Base-by-base conservation (phyloP, 2,329 filamentous ascomycete species). In the Dothistroma septosporum region DNA sequence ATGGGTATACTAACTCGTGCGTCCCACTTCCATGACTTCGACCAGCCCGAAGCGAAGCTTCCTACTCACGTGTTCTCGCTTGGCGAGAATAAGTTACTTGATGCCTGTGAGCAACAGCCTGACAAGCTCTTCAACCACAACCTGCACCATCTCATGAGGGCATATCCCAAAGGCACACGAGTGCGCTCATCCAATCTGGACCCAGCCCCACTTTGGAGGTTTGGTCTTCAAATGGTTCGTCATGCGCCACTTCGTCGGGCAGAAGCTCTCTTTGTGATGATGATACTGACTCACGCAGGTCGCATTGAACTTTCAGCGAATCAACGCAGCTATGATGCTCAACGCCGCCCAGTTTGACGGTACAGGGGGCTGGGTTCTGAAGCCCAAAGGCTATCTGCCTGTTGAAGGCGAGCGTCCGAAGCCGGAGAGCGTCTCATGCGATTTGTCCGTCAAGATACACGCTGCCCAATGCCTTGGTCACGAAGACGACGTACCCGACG, bases 281-380 rank as follows among this genome's bases (percentile, higher is more conserved):
- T 55, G 32, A 58, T n/a, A 16, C 41, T 44, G 31, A 32, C 19
- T 33, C 16, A 7, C 16, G 22, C 47, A 64, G 62, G 91, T 95
- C 1, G 92, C 92, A 0, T 79, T 97, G 62, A 97, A 97, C 76
- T 97, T 92, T 91, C 92, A 97, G 75, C 88, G 87, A 63, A 87
- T 89, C 75, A 92, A 97, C 70, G 88, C 91, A 68, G 92, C 91
- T 33, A 95, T 95, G 87, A 97, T 97, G 93, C 83, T 96, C 14
- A 97, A 97, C 72, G 87, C 94, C 71, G 92, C 86, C 68, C 94
- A 96, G 91, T 96, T 96, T 75, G 83, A 86, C 1, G 89, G 86
- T 10, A 88, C 90, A 55, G 79, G 84, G 47, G 92, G 93, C 46
- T 97, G 91, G 90, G 85, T 92, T 2, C 80, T 94, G 63, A 97